These are phyloP conservation scores for Rubia peregrina DNA, from an alignment of 305 asterid genomes.

Conservation along the genomic window DNA sequence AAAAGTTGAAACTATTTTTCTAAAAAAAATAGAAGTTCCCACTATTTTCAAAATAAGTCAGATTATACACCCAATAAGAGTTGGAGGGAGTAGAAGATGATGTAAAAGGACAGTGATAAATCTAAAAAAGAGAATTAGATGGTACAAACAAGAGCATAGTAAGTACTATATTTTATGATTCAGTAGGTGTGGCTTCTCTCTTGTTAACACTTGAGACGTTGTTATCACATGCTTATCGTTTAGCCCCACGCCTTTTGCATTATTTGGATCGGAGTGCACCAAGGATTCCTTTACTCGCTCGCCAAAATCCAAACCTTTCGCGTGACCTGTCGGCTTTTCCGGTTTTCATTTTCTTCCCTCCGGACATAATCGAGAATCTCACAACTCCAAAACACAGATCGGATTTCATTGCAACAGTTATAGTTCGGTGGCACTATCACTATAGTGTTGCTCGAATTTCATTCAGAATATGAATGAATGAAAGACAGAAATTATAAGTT, in stretches of 20 bases:
- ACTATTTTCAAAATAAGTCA: too few species aligned
- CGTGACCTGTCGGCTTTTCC: neutral
- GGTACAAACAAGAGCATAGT: neutral
- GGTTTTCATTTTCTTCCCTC: neutral
- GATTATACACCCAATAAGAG: neutral
- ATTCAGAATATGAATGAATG: too few species aligned
- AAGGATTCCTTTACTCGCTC: neutral
- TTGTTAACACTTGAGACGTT: neutral
- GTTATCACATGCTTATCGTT: neutral
- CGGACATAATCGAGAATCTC: neutral
- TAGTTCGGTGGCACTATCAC: too few species aligned
- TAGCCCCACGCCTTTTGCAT: neutral
- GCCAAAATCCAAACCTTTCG: slow-evolving; percentile 1
- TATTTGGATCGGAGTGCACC: neutral
- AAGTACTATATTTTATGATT: neutral
- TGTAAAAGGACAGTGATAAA: slow-evolving; percentile 6
- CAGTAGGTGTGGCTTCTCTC: neutral
- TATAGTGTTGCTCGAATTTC: too few species aligned
- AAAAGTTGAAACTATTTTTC: too few species aligned
- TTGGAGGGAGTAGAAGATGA: neutral
- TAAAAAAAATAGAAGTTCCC: too few species aligned
- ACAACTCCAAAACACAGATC: neutral
- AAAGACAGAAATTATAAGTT: too few species aligned
- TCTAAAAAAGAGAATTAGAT: neutral
- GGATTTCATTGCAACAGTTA: neutral